Evolutionary conservation across 345 rosid genomes (phyloP).

Genomic region (Arabidopsis arenosa): DNA sequence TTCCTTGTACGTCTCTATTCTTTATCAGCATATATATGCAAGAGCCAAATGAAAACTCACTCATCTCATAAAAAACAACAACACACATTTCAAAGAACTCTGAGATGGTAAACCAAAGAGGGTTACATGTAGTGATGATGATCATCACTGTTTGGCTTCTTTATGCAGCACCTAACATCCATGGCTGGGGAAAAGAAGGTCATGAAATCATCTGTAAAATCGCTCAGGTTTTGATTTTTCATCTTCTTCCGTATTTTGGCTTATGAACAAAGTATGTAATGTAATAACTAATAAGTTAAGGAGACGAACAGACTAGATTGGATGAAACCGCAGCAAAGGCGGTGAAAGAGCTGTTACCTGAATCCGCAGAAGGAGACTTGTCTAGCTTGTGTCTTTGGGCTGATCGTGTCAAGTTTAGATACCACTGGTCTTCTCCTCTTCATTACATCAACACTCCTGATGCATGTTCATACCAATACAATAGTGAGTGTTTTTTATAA

Average conservation of each 20-base stretch:
- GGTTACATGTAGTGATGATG: constrained; percentile 24
- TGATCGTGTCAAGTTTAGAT: constrained; percentile 67
- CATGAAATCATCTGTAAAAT: constrained; percentile 68
- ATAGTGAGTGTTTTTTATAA: constrained; percentile 44
- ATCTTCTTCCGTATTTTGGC: not conserved
- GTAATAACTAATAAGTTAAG: not conserved
- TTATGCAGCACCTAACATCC: constrained; percentile 24
- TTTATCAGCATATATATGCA: constrained; percentile 29
- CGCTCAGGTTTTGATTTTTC: constrained; percentile 59
- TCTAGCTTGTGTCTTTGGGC: constrained; percentile 80
- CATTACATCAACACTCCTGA: constrained; percentile 83
- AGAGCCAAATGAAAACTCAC: constrained; percentile 10
- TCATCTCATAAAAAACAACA: not conserved
- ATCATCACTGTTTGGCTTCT: constrained; percentile 37
- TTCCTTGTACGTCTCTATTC: constrained; percentile 24
- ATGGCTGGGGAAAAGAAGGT: constrained; percentile 81
- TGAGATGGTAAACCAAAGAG: constrained; percentile 34
- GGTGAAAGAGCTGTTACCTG: constrained; percentile 64
- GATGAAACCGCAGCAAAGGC: constrained; percentile 60
- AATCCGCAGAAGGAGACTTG: constrained; percentile 61
- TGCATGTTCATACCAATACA: constrained; percentile 63
- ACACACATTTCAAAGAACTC: constrained; percentile 5
- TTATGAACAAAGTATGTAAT: not conserved
- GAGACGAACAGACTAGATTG: constrained; percentile 57
- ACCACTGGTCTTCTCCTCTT: constrained; percentile 75